Conservation (phyloP, 148 eudicot species). For the Fagopyrum esculentum region DNA sequence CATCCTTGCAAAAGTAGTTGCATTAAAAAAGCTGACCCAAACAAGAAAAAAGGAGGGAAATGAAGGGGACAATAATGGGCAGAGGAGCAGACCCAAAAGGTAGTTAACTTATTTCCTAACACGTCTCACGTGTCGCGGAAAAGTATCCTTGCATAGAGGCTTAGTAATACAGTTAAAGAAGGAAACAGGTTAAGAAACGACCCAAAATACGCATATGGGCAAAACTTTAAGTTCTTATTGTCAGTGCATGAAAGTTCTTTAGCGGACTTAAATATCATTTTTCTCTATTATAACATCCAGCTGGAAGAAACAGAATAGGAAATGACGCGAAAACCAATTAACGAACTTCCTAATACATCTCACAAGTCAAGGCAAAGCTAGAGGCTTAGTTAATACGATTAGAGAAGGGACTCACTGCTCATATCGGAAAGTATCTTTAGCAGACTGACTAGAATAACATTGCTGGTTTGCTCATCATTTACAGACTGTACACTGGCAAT, state of each 20-base stretch:
- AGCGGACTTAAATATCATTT: too few species aligned
- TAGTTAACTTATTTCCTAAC: background rate
- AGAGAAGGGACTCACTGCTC: background rate
- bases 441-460: slow-evolving; percentile 1
- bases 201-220: too few species aligned
- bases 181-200: too few species aligned
- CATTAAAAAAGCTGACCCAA: background rate
- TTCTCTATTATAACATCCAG: background rate
- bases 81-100: background rate
- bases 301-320: background rate
- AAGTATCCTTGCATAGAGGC: too few species aligned
- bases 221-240: too few species aligned
- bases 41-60: background rate
- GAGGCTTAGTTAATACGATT: background rate
- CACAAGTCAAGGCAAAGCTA: background rate
- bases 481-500: slow-evolving; percentile 20
- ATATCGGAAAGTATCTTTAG: slow-evolving; percentile 1
- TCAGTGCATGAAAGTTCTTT: too few species aligned
- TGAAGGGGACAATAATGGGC: background rate
- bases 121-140: too few species aligned
- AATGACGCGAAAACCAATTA: background rate
- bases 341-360: background rate
- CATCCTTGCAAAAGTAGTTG: too few species aligned
- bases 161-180: too few species aligned
- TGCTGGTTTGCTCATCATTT: slow-evolving; percentile 7